Evolutionary conservation across 73 alveolate species (phyloP).

Genomic region (Paramecium biaurelia): DNA sequence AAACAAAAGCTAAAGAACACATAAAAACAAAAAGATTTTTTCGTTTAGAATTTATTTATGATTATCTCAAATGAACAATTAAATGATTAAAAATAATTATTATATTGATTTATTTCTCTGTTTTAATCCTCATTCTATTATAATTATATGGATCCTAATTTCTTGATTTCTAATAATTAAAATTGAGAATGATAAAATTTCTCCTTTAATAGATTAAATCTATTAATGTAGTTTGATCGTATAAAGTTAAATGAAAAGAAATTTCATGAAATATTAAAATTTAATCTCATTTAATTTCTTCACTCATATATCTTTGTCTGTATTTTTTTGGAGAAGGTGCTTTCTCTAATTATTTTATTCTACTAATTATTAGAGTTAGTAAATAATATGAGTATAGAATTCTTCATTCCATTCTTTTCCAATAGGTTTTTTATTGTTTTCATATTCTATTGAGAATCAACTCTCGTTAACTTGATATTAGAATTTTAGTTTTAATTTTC

Average conservation of each 20-base stretch:
- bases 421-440: not conserved
- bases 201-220: not conserved
- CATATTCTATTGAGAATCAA: not conserved
- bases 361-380: not conserved
- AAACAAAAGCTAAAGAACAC: too few relatives aligned
- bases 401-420: slow-evolving; percentile 24
- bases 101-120: too few relatives aligned
- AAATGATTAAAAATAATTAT: too few relatives aligned
- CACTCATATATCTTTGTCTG: slow-evolving; percentile 1
- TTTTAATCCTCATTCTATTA: too few relatives aligned
- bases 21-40: too few relatives aligned
- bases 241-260: not conserved
- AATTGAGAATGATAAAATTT: not conserved
- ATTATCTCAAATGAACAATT: too few relatives aligned
- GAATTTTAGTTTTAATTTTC: not conserved
- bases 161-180: not conserved
- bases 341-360: not conserved
- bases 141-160: too few relatives aligned
- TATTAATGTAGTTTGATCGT: not conserved
- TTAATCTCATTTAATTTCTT: not conserved
- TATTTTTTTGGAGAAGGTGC: not conserved
- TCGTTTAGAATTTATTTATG: too few relatives aligned
- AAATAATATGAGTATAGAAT: not conserved
- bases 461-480: not conserved
- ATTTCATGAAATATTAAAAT: not conserved